Percentiles rank a stretch among this genome's conserved stretches.
Evolutionary conservation across 75 land plant genomes (phyloP).

Genomic region (Pinus taeda): DNA sequence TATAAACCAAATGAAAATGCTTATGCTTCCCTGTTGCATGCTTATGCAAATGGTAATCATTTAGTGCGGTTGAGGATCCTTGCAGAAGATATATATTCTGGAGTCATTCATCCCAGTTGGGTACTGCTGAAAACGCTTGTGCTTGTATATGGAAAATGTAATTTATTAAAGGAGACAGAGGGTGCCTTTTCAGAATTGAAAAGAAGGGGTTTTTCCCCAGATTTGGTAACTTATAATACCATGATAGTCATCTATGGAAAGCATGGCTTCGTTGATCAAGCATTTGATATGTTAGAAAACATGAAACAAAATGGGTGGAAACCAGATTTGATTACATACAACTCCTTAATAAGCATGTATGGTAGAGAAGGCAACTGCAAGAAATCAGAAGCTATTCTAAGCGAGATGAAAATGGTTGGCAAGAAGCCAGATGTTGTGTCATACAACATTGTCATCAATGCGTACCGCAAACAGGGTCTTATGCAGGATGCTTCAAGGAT

Average conservation of each 20-base stretch:
- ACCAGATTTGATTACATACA: constrained; percentile 83
- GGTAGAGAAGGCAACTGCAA: constrained; percentile 69
- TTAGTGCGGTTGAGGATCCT: constrained; percentile 37
- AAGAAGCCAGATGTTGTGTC: constrained; percentile 76
- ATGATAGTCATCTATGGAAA: constrained; percentile 85
- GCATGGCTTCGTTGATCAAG: constrained; percentile 61
- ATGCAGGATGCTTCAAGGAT: constrained; percentile 82
- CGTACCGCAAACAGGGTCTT: constrained; percentile 78
- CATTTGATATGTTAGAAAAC: constrained; percentile 46
- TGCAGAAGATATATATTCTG: constrained; percentile 52
- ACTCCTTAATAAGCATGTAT: constrained; percentile 89
- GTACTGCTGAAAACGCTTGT: constrained; percentile 60
- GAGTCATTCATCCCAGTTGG: constrained; percentile 55
- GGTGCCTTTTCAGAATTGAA: constrained; percentile 56
- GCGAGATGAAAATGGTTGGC: constrained; percentile 42
- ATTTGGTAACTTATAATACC: constrained; percentile 64
- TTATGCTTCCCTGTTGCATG: constrained; percentile 75
- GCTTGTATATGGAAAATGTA: constrained; percentile 71
- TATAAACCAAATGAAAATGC: constrained; percentile 76
- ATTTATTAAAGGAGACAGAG: constrained; percentile 59
- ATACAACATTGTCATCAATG: constrained; percentile 79
- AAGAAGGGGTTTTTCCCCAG: constrained; percentile 60
- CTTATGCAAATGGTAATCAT: constrained; percentile 77
- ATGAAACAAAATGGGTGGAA: constrained; percentile 49
- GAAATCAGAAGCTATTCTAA: constrained; percentile 74